Conservation (phyloP, 768 basidiomycete genomes). For the Russula ochroleuca region DNA sequence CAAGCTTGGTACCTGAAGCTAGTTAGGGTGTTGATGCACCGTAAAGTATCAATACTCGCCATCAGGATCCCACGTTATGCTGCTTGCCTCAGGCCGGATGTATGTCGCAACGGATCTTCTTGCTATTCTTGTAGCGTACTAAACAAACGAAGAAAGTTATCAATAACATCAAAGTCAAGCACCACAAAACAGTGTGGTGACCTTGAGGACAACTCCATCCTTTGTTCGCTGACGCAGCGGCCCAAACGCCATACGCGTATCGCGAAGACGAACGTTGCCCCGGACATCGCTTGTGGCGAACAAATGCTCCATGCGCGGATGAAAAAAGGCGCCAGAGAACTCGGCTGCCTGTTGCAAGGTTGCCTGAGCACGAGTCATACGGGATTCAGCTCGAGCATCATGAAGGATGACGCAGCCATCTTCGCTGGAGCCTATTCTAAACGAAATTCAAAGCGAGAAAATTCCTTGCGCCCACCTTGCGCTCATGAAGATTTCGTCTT, state of each 20-base stretch:
- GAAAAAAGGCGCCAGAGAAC: constrained; percentile 61
- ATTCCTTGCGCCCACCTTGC: constrained; percentile 49
- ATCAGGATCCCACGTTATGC: constrained; percentile 61
- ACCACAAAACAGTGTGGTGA: constrained; percentile 30
- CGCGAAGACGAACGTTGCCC: constrained; percentile 63
- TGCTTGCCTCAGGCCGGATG: constrained; percentile 62
- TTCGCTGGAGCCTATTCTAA: constrained; percentile 43
- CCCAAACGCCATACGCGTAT: constrained; percentile 71
- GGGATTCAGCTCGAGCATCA: constrained; percentile 47
- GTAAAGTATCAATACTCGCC: constrained; percentile 40
- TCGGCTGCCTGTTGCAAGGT: constrained; percentile 51
- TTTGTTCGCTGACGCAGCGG: constrained; percentile 41
- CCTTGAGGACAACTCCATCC: constrained; percentile 54
- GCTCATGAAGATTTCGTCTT: constrained; percentile 65
- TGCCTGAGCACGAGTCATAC: constrained; percentile 42
- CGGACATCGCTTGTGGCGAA: constrained; percentile 60
- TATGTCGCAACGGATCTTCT: constrained; percentile 40
- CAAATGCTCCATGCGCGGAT: constrained; percentile 63
- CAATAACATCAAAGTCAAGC: constrained; percentile 18
- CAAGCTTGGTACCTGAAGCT: constrained; percentile 53
- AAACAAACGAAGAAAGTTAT: constrained; percentile 3
- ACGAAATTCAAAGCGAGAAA: background rate
- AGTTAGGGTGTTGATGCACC: constrained; percentile 3
- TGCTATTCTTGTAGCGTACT: constrained; percentile 48
- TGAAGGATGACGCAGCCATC: constrained; percentile 64